Conservation (phyloP, 2,329 filamentous ascomycete species). For the Fusarium palustre region DNA sequence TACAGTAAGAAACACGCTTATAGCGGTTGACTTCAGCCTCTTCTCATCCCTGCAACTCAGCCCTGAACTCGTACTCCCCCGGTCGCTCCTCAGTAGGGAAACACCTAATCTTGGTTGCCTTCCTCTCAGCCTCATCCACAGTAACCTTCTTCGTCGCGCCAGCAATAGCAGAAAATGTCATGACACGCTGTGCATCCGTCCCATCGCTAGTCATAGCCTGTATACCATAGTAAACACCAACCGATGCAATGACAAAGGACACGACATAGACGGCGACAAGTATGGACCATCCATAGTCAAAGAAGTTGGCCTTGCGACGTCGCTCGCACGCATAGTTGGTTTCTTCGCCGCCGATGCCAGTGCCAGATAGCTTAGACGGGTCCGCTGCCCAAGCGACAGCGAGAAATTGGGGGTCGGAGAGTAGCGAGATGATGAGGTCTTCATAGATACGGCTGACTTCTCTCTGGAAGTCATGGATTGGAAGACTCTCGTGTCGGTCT, state of each 20-base stretch:
- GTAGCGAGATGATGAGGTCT: conserved; percentile 33
- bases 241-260: conserved; percentile 19
- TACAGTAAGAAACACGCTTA: background rate
- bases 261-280: conserved; percentile 25
- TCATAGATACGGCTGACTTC: conserved; percentile 24
- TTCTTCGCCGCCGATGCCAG: background rate
- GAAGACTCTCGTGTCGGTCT: conserved; percentile 23
- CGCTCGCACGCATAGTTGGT: conserved; percentile 27
- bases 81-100: conserved; percentile 18
- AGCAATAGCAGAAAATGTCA: conserved; percentile 36
- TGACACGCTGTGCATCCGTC: conserved; percentile 20
- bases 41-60: conserved; percentile 22
- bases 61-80: conserved; percentile 33
- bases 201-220: conserved; percentile 31
- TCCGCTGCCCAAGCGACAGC: conserved; percentile 39
- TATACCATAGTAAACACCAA: conserved; percentile 33
- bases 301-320: conserved; percentile 25
- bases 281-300: conserved; percentile 22
- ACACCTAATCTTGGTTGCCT: conserved; percentile 27
- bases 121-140: conserved; percentile 19
- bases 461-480: conserved; percentile 10
- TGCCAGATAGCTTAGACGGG: conserved; percentile 22
- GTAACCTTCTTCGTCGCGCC: conserved; percentile 33
- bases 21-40: background rate
- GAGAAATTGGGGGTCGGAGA: conserved; percentile 37